A percentile compares a stretch with the other conserved stretches of the same genome.
phyloP scores from a whole-genome alignment of 2,329 filamentous ascomycete genomes.

The Aureobasidium sp. region DNA sequence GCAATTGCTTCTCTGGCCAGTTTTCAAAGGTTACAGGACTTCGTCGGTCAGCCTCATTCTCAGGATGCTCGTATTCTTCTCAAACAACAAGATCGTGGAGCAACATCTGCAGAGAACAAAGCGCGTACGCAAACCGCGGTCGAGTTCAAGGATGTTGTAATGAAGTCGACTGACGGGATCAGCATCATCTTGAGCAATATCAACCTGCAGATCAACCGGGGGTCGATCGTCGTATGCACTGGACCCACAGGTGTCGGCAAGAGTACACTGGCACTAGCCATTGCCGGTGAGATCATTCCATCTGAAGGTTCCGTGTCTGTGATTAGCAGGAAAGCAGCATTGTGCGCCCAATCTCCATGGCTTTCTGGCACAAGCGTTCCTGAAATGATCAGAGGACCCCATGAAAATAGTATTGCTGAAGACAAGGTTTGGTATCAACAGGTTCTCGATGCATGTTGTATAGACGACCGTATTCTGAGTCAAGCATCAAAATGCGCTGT shows the following conservation, averaged over 20 bases:
- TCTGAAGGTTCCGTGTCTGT: not conserved
- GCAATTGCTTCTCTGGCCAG: slow-evolving; percentile 28
- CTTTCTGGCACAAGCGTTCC: slow-evolving; percentile 74
- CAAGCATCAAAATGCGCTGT: slow-evolving; percentile 40
- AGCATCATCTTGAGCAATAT: slow-evolving; percentile 22
- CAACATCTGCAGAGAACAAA: not conserved
- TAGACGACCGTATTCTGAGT: slow-evolving; percentile 27
- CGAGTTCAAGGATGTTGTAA: not conserved
- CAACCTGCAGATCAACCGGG: slow-evolving; percentile 34
- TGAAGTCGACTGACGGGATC: not conserved
- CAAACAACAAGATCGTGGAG: slow-evolving; percentile 24
- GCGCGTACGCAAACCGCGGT: not conserved
- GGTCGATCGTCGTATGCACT: slow-evolving; percentile 42
- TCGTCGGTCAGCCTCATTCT: slow-evolving; percentile 25
- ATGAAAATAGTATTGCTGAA: too few relatives aligned
- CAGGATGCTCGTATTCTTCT: slow-evolving; percentile 20
- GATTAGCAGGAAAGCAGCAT: not conserved
- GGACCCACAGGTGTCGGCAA: slow-evolving; percentile 48
- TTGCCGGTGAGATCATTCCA: slow-evolving; percentile 21
- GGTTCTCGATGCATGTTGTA: slow-evolving; percentile 19
- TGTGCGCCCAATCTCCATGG: slow-evolving; percentile 43
- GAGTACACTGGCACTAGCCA: slow-evolving; percentile 41
- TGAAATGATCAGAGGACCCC: slow-evolving; percentile 70
- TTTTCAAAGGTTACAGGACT: slow-evolving; percentile 42
- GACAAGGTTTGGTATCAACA: slow-evolving; percentile 32